Evolutionary conservation across 169 alveolate species (phyloP), one percentile per base, ranked within the genome.

Genomic region (Eimeria falciformis): DNA sequence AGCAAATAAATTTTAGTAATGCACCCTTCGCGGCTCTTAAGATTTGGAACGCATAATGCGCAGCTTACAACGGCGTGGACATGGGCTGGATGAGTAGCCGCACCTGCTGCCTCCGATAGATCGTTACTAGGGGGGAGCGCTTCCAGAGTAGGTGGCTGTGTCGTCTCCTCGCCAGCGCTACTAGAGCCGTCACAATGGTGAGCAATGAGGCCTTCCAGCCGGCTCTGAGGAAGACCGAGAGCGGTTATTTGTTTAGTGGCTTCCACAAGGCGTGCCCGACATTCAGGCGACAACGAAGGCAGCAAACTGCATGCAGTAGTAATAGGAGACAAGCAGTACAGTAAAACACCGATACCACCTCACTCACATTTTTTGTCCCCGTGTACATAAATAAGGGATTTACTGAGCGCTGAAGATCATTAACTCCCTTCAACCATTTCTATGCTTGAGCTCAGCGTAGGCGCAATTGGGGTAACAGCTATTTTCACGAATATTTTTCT

Each of bases 221-320:
- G 75, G 17, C 89, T 62, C 68, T 81, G 89, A 14, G 89, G 55
- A 55, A 55, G 89, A 5, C 89, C 89, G 11, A 56, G 25, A 14
- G 89, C 89, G 0, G 89, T 75, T 5, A 55, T 81, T 53, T 81
- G 89, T 65, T 81, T 81, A 1, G 89, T 81, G 37, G 89, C 89
- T 66, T 81, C 89, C 56, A 81, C 89, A 29, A 81, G 77, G 11
- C 89, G 73, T 27, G 89, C 89, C 56, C 89, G 89, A n/a, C 89
- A 81, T 43, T 81, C 89, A 55, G 89, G 89, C 18, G 89, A 29
- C 23, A 81, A 53, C 5, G 89, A 81, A 5, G 89, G 89, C 77
- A 81, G 12, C 89, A 81, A 81, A 75, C 89, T 81, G 43, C 89
- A 33, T 33, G 58, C 58, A 81, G 58, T n/a, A n/a, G n/a, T n/a